These are phyloP conservation scores for Westerdykella sp. DNA, from an alignment of 2,329 filamentous ascomycete species.

Conservation along the genomic window DNA sequence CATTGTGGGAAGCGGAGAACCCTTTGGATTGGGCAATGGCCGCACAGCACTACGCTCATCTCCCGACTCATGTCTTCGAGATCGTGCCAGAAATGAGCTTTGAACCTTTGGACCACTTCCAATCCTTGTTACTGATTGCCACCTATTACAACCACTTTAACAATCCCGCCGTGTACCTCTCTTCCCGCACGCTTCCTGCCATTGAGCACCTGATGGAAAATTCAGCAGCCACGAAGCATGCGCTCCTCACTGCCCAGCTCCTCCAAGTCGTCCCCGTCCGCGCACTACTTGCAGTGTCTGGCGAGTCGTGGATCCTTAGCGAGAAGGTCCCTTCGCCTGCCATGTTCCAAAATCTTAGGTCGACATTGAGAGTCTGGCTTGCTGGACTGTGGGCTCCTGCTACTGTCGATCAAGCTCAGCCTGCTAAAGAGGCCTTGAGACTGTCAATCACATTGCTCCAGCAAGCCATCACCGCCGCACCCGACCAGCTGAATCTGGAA, in stretches of 20 bases:
- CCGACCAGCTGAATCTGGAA: slow-evolving; percentile 12
- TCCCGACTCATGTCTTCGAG: slow-evolving; percentile 22
- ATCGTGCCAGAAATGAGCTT: slow-evolving; percentile 9
- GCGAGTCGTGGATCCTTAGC: slow-evolving; percentile 42
- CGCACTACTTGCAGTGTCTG: slow-evolving; percentile 39
- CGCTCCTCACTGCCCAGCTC: slow-evolving; percentile 35
- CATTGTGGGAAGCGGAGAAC: slow-evolving; percentile 34
- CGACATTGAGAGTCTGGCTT: slow-evolving; percentile 34
- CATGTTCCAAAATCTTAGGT: slow-evolving; percentile 29
- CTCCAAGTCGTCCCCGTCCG: slow-evolving; percentile 36
- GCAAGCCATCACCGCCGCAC: slow-evolving; percentile 16
- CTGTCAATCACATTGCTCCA: slow-evolving; percentile 23
- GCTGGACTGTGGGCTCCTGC: slow-evolving; percentile 19
- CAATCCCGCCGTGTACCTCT: slow-evolving; percentile 10
- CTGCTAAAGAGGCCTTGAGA: slow-evolving; percentile 22
- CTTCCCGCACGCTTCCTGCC: slow-evolving; percentile 5
- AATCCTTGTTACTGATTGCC: slow-evolving; percentile 35
- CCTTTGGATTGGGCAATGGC: slow-evolving; percentile 18
- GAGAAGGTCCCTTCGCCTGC: slow-evolving; percentile 35
- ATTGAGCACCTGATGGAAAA: slow-evolving; percentile 23
- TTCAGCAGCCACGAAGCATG: slow-evolving; percentile 19
- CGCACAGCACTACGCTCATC: slow-evolving; percentile 14
- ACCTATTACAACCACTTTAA: slow-evolving; percentile 25
- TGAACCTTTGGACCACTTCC: slow-evolving; percentile 26
- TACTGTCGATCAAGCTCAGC: slow-evolving; percentile 5